A percentile compares a stretch with the other conserved stretches of the same genome.
phyloP scores from a whole-genome alignment of 208 protist genomes.

The Zelonia costaricensis region DNA sequence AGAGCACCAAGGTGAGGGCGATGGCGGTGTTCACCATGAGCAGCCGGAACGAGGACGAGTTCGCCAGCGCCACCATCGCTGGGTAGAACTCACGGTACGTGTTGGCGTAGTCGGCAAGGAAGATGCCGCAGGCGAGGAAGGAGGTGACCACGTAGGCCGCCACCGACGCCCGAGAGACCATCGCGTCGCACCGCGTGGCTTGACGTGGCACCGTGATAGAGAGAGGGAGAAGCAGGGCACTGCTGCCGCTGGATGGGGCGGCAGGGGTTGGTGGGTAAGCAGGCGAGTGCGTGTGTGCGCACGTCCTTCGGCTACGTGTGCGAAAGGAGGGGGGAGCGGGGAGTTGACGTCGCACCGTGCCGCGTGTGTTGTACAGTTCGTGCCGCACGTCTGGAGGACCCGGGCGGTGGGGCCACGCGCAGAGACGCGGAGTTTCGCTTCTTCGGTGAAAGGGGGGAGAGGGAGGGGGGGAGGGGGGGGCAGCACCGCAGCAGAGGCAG shows the following conservation, averaged over 20 bases:
- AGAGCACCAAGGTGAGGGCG: slow-evolving; percentile 33
- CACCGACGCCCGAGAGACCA: slow-evolving; percentile 17
- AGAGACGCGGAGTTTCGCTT: too few relatives aligned
- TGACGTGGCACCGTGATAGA: neutral
- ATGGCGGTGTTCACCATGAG: slow-evolving; percentile 48
- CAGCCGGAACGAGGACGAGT: slow-evolving; percentile 63
- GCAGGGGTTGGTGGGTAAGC: slow-evolving; percentile 1
- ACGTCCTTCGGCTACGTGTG: too few relatives aligned
- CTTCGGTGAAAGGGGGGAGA: too few relatives aligned
- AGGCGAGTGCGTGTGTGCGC: neutral
- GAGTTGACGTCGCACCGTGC: too few relatives aligned
- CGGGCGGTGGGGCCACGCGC: too few relatives aligned
- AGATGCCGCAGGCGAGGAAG: slow-evolving; percentile 35
- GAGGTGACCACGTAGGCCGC: slow-evolving; percentile 51
- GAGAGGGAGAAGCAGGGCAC: neutral
- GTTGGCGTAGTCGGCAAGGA: slow-evolving; percentile 61
- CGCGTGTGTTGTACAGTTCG: too few relatives aligned
- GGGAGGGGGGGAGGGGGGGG: too few relatives aligned
- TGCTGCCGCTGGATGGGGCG: too few relatives aligned
- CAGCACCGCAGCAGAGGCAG: too few relatives aligned
- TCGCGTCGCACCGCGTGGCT: slow-evolving; percentile 1
- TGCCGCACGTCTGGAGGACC: too few relatives aligned
- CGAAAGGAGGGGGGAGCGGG: too few relatives aligned
- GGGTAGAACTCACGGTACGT: slow-evolving; percentile 69
- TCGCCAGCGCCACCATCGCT: slow-evolving; percentile 59